A percentile compares a stretch with the other conserved stretches of the same genome.
phyloP scores from a whole-genome alignment of 2,329 filamentous ascomycete genomes.

The Clarireedia paspali region DNA sequence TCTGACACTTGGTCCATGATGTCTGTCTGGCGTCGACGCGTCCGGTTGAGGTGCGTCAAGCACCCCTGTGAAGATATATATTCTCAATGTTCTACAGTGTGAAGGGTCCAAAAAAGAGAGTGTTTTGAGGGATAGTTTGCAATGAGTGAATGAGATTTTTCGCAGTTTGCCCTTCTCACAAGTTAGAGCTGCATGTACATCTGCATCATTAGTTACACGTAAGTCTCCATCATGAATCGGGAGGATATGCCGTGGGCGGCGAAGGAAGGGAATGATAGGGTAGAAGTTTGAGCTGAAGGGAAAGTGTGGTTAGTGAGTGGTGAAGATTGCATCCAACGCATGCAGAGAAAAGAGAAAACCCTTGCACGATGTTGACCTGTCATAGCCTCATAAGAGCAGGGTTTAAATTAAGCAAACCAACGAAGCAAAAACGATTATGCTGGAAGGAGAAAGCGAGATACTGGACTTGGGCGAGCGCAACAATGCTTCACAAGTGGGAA shows the following conservation, averaged over 20 bases:
- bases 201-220: slow-evolving; percentile 7
- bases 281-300: background rate
- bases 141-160: background rate
- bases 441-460: background rate
- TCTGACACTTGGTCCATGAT: slow-evolving; percentile 7
- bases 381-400: background rate
- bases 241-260: slow-evolving; percentile 1
- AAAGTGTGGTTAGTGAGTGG: background rate
- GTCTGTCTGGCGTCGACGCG: background rate
- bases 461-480: too few species aligned
- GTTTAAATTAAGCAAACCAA: slow-evolving; percentile 3
- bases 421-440: background rate
- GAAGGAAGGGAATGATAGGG: slow-evolving; percentile 7
- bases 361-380: slow-evolving; percentile 3
- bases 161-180: too few species aligned
- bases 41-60: slow-evolving; percentile 4
- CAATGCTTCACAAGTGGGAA: background rate
- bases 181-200: background rate
- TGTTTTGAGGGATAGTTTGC: background rate
- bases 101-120: background rate
- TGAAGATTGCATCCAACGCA: slow-evolving; percentile 5
- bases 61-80: slow-evolving; percentile 10
- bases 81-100: background rate
- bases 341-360: slow-evolving; percentile 7
- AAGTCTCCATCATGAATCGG: background rate